phyloP scores from a whole-genome alignment of 352 stramenopile species.

The Blastocystis sp. region DNA sequence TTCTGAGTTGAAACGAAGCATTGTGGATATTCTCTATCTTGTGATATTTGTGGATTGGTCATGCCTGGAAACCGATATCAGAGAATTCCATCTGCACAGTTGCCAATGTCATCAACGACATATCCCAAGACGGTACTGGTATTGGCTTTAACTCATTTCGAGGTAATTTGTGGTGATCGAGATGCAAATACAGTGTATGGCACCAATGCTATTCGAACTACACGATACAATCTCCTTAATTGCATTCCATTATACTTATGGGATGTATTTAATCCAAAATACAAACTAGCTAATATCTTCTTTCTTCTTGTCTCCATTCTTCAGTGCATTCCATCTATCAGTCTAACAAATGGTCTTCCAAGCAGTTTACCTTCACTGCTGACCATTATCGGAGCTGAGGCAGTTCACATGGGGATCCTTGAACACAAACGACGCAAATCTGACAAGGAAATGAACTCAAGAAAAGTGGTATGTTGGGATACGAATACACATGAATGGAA shows the following conservation, averaged over 20 bases:
- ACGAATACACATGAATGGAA: not conserved
- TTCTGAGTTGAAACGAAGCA: too few species aligned
- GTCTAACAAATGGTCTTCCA: constrained; percentile 54
- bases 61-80: not conserved
- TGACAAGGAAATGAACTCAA: constrained; percentile 11
- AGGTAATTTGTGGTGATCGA: constrained; percentile 17
- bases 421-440: constrained; percentile 36
- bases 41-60: too few species aligned
- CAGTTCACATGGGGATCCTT: constrained; percentile 53
- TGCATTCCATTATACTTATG: constrained; percentile 44
- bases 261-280: constrained; percentile 63
- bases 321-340: constrained; percentile 57
- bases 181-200: not conserved
- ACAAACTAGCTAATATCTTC: constrained; percentile 56
- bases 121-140: constrained; percentile 35
- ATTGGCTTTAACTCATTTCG: not conserved
- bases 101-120: not conserved
- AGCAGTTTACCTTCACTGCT: constrained; percentile 51
- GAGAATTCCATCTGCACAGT: not conserved
- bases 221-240: constrained; percentile 34
- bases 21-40: too few species aligned
- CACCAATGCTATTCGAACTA: constrained; percentile 16
- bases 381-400: constrained; percentile 55
- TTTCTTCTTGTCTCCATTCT: constrained; percentile 58
- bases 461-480: not conserved